These are phyloP conservation scores for Lotus japonicus DNA, from an alignment of 306 rosid genomes.

Conservation along the genomic window DNA sequence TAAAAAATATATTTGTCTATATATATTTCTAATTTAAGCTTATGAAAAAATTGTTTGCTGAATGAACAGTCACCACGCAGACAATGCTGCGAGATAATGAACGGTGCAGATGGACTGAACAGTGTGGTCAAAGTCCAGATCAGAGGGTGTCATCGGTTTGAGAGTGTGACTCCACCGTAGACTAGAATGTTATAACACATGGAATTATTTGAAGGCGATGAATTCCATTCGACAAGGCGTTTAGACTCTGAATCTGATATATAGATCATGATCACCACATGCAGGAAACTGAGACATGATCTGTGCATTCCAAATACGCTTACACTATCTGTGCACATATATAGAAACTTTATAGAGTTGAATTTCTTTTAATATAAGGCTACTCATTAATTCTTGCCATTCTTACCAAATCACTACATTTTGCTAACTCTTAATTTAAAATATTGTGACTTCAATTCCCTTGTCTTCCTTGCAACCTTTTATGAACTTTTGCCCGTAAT, in stretches of 20 bases:
- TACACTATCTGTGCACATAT: not conserved
- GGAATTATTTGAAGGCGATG: no score
- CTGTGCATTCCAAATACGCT: not conserved
- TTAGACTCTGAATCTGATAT: no score
- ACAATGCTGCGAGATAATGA: conserved; percentile 59
- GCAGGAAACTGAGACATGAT: not conserved
- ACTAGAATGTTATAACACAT: not conserved
- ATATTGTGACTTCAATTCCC: not conserved
- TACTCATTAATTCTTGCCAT: not conserved
- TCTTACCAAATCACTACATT: no score
- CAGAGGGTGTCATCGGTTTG: conserved; percentile 42
- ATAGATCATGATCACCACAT: not conserved
- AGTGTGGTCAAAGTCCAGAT: conserved; percentile 22
- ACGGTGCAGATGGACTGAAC: not conserved
- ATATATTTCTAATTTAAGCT: no score
- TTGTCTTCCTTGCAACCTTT: no score
- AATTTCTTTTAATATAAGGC: not conserved
- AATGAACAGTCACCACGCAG: conserved; percentile 71
- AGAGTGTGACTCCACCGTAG: conserved; percentile 50
- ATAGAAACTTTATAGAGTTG: not conserved
- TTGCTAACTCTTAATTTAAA: not conserved
- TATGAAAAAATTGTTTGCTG: no score
- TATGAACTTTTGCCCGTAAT: no score
- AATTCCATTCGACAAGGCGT: no score
- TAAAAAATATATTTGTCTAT: no score